Evolutionary conservation across 192 early-diverging fungal species (phyloP).

Genomic region (Linnemannia zychae): DNA sequence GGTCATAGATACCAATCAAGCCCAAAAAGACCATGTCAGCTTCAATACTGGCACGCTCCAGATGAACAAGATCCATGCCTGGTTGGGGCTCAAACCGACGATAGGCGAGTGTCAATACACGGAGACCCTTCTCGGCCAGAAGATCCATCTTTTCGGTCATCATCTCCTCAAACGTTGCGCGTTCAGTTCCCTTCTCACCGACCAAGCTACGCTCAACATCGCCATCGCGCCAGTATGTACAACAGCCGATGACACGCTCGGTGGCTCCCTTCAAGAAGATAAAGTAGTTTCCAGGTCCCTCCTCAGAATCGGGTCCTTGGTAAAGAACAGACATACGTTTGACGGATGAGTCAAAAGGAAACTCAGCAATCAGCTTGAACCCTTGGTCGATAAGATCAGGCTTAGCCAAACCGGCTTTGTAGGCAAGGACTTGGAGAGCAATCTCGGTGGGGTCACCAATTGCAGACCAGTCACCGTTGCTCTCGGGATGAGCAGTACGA

Average conservation of each 20-base stretch:
- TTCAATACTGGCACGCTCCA: conserved; percentile 74
- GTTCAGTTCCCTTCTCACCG: conserved; percentile 37
- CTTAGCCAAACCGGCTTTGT: conserved; percentile 81
- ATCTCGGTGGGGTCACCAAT: conserved; percentile 94
- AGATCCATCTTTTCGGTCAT: conserved; percentile 76
- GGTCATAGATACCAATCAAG: conserved; percentile 93
- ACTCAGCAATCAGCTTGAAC: conserved; percentile 70
- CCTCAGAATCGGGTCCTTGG: conserved; percentile 41
- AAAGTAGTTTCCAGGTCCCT: conserved; percentile 59
- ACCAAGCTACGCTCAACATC: conserved; percentile 29
- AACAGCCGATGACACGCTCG: conserved; percentile 85
- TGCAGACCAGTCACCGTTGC: conserved; percentile 73
- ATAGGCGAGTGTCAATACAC: conserved; percentile 89
- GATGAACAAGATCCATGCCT: conserved; percentile 45
- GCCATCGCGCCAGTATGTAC: conserved; percentile 65
- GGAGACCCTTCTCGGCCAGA: conserved; percentile 84
- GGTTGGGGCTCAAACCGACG: conserved; percentile 57
- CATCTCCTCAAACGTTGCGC: conserved; percentile 55
- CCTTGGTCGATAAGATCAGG: conserved; percentile 65
- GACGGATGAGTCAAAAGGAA: conserved; percentile 75
- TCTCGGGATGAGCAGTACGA: conserved; percentile 59
- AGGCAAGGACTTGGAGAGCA: conserved; percentile 87
- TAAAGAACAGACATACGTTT: conserved; percentile 93
- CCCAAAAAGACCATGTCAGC: conserved; percentile 83
- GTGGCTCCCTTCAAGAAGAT: conserved; percentile 92